phyloP scores from a whole-genome alignment of 1,284 basidiomycete genomes.

The Bjerkandera adusta region DNA sequence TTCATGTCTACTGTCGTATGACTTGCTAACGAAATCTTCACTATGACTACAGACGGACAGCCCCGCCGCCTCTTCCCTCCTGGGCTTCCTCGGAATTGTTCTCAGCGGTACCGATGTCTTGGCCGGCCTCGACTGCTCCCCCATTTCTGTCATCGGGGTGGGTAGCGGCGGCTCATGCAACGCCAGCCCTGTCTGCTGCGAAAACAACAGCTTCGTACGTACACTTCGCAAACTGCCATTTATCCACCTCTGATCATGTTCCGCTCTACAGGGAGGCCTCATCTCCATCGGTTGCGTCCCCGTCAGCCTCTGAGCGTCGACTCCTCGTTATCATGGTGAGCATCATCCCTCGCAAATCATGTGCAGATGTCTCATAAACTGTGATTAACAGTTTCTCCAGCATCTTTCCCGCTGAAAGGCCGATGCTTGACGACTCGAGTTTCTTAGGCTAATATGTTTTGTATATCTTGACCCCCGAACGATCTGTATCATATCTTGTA shows the following conservation, averaged over 20 bases:
- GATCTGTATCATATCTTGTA: no score
- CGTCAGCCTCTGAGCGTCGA: slow-evolving; percentile 13
- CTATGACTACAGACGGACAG: neutral
- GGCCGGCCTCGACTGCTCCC: slow-evolving; percentile 8
- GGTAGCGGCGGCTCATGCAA: slow-evolving; percentile 3
- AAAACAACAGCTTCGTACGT: slow-evolving; percentile 23
- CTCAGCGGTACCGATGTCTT: neutral
- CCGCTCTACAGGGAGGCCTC: slow-evolving; percentile 20
- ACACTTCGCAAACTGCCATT: neutral
- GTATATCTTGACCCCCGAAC: no score
- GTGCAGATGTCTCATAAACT: no score
- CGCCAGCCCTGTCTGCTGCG: slow-evolving; percentile 22
- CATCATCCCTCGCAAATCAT: no score
- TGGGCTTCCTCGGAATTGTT: slow-evolving; percentile 1
- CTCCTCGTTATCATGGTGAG: no score
- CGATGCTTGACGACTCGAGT: no score
- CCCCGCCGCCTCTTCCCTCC: neutral
- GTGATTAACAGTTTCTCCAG: no score
- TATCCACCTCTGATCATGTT: neutral
- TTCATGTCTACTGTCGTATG: no score
- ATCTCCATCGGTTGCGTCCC: slow-evolving; percentile 23
- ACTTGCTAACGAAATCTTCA: no score
- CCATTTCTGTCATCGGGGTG: slow-evolving; percentile 16
- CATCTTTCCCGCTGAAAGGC: no score
- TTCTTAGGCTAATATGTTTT: no score